Conservation (phyloP, 805 yeast genomes). For the Candida coquimbonensis region DNA sequence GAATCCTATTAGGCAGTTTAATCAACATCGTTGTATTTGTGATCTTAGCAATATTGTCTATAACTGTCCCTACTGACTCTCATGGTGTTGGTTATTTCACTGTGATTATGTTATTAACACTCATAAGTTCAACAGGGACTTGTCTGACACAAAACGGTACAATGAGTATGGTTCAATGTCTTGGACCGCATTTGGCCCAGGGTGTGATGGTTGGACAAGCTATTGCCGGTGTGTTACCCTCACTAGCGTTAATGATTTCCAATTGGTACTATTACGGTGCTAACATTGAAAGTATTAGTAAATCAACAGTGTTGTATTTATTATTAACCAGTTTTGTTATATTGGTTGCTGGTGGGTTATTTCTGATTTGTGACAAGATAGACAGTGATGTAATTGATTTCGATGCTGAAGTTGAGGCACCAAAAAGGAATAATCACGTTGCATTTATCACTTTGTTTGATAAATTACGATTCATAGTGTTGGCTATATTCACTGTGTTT, state of each 20-base stretch:
- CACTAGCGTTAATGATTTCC: slow-evolving; percentile 56
- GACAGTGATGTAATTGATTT: slow-evolving; percentile 13
- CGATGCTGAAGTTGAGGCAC: slow-evolving; percentile 10
- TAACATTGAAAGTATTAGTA: background rate
- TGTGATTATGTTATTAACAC: slow-evolving; percentile 55
- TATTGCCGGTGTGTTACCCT: slow-evolving; percentile 87
- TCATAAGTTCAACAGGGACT: slow-evolving; percentile 65
- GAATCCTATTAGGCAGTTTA: slow-evolving; percentile 56
- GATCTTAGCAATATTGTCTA: slow-evolving; percentile 20
- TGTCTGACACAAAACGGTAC: slow-evolving; percentile 85
- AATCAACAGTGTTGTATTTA: slow-evolving; percentile 33
- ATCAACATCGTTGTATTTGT: slow-evolving; percentile 52
- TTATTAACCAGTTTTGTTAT: slow-evolving; percentile 45
- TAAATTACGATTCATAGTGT: slow-evolving; percentile 56
- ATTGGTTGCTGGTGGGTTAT: slow-evolving; percentile 32
- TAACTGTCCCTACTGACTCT: slow-evolving; percentile 10
- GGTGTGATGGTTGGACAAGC: slow-evolving; percentile 95
- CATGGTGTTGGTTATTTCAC: slow-evolving; percentile 29
- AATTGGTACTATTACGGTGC: slow-evolving; percentile 28
- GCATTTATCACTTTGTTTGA: slow-evolving; percentile 55
- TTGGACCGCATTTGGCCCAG: slow-evolving; percentile 75
- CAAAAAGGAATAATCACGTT: slow-evolving; percentile 30
- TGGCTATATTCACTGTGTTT: slow-evolving; percentile 69
- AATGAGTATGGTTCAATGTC: slow-evolving; percentile 76
- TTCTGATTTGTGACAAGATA: slow-evolving; percentile 28